These are phyloP conservation scores for Phaeomoniella chlamydospora DNA, from an alignment of 2,329 filamentous ascomycete genomes.

Conservation along the genomic window DNA sequence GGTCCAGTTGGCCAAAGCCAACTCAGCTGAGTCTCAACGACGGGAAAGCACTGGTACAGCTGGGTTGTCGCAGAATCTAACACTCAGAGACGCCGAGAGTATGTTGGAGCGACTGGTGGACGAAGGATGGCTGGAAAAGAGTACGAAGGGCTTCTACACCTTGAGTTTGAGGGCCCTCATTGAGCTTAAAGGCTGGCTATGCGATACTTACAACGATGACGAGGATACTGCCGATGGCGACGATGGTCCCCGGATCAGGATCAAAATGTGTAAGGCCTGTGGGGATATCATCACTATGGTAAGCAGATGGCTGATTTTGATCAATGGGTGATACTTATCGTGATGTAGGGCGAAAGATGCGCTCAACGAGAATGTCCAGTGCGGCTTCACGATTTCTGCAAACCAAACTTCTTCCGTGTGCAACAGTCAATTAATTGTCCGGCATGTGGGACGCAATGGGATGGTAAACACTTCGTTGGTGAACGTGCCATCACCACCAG, in stretches of 20 bases:
- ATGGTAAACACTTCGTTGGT: conserved; percentile 35
- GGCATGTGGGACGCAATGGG: conserved; percentile 36
- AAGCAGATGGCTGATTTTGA: too few species aligned
- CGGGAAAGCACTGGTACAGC: conserved; percentile 17
- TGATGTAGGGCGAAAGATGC: conserved; percentile 61
- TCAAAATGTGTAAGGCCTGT: conserved; percentile 81
- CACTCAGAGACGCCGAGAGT: conserved; percentile 61
- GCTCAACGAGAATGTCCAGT: conserved; percentile 50
- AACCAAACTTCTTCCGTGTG: conserved; percentile 57
- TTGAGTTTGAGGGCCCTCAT: conserved; percentile 66
- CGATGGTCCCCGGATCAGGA: conserved; percentile 39
- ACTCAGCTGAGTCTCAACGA: conserved; percentile 17
- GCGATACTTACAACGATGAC: conserved; percentile 78
- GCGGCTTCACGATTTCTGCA: conserved; percentile 65
- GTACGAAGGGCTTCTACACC: conserved; percentile 55
- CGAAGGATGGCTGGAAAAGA: conserved; percentile 77
- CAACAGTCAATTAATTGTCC: conserved; percentile 51
- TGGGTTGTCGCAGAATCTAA: conserved; percentile 40
- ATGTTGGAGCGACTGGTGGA: conserved; percentile 56
- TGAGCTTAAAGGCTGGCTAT: conserved; percentile 71
- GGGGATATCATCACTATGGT: conserved; percentile 73
- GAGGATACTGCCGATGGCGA: conserved; percentile 44
- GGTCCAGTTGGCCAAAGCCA: conserved; percentile 45
- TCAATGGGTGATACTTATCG: too few species aligned
- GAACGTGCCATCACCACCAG: conserved; percentile 30